Evolutionary conservation across 768 basidiomycete genomes (phyloP).

Genomic region (Antrodiella citrinella): DNA sequence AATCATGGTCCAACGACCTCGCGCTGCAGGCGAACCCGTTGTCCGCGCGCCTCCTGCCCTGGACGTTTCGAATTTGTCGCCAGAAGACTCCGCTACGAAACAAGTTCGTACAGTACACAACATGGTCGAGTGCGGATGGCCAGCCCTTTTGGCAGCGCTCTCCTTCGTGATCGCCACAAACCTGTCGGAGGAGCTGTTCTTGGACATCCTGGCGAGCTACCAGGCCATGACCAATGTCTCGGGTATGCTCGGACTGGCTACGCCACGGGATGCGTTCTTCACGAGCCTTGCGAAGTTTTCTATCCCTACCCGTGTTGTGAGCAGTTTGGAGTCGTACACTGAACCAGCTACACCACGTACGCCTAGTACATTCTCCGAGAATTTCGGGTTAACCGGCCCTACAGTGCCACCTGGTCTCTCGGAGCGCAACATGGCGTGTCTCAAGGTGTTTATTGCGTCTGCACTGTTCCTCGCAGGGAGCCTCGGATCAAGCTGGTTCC

Average conservation of each 20-base stretch:
- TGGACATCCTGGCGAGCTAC: conserved; percentile 74
- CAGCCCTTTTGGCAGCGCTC: conserved; percentile 81
- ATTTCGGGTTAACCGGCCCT: conserved; percentile 46
- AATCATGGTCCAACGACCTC: conserved; percentile 56
- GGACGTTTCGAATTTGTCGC: conserved; percentile 47
- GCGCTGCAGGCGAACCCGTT: conserved; percentile 52
- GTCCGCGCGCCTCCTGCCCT: conserved; percentile 69
- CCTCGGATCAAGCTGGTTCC: conserved; percentile 88
- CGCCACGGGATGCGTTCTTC: conserved; percentile 91
- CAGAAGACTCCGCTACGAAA: conserved; percentile 42
- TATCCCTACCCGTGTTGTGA: conserved; percentile 85
- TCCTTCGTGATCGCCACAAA: conserved; percentile 88
- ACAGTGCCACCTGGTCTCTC: conserved; percentile 67
- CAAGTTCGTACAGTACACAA: conserved; percentile 60
- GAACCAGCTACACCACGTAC: conserved; percentile 57
- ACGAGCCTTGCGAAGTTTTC: conserved; percentile 85
- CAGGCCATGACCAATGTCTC: conserved; percentile 83
- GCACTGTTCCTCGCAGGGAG: conserved; percentile 78
- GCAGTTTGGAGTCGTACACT: conserved; percentile 59
- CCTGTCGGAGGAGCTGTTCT: conserved; percentile 87
- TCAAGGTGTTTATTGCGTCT: conserved; percentile 73
- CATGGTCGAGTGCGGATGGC: conserved; percentile 88
- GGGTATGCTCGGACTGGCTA: conserved; percentile 79
- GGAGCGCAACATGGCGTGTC: conserved; percentile 84
- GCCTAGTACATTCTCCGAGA: conserved; percentile 49